Evolutionary conservation across 2,329 filamentous ascomycete genomes (phyloP), one percentile per base, ranked within the genome.

Genomic region (Apiospora arundinis): DNA sequence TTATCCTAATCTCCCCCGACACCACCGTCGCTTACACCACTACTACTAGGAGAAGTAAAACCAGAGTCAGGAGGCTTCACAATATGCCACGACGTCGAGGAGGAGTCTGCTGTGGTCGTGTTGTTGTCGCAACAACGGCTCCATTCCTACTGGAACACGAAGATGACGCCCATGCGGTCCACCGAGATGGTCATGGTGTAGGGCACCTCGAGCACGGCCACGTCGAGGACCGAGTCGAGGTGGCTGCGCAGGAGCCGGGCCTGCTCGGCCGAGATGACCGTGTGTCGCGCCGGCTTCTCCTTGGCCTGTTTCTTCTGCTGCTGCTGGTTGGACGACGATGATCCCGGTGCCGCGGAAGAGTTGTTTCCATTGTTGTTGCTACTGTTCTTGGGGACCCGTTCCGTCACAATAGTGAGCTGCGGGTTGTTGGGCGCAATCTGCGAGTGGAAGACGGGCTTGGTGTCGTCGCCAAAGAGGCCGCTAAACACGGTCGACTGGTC

Each of bases 181-280:
- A 93, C 95, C 75, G 93, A 97, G 68, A 98, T 87, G 45, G 95
- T 92, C 94, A 98, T 98, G 5, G 92, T 93, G 81, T 97, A 98
- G 32, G 96, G 96, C 74, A 90, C 87, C 84, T 98, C 94, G 75
- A 99, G 82, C 78, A 98, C 84, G n/a, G 92, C 92, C 75, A 98
- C 91, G 82, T 98, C 95, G 78, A 93, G 89, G 72, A 99, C 91
- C 4, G 91, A 91, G 82, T 99, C 96, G 77, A 98, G 82, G 82
- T 99, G 96, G 72, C 92, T 94, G 79, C 91, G 92, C 71, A 98
- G 83, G 75, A 99, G 81, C 81, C 94, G 91, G 80, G 97, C 94
- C 80, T 98, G 95, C 82, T 97, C 93, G 74, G 93, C 85, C 73
- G 92, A 95, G 74, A 98, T 96, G 40, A 98, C 92, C 16, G 94